Evolutionary conservation across 148 eudicot genomes (phyloP).

Genomic region (Mesembryanthemum crystallinum): DNA sequence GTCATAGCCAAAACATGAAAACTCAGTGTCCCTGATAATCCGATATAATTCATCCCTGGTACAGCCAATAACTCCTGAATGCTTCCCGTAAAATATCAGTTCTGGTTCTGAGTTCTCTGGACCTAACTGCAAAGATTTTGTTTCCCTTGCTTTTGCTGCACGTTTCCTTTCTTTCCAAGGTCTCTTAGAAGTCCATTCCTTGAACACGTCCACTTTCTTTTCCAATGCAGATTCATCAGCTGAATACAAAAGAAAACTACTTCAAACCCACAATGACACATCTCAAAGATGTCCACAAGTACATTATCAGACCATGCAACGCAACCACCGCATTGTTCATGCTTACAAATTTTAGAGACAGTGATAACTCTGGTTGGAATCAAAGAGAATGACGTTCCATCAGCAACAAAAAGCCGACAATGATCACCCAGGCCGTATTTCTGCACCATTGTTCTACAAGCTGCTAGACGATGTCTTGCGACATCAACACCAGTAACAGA

Average conservation of each 20-base stretch:
- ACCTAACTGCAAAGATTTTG: constrained; percentile 27
- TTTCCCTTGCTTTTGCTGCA: constrained; percentile 54
- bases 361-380: constrained; percentile 40
- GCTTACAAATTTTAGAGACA: constrained; percentile 39
- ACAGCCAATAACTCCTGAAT: constrained; percentile 85
- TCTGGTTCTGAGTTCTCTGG: constrained; percentile 52
- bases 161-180: constrained; percentile 88
- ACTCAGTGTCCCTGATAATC: constrained; percentile 29
- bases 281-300: background rate
- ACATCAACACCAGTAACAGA: constrained; percentile 94
- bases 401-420: constrained; percentile 96
- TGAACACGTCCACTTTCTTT: constrained; percentile 41
- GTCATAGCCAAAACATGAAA: constrained; percentile 65
- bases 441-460: constrained; percentile 85
- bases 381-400: constrained; percentile 75
- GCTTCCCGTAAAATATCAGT: constrained; percentile 72
- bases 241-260: constrained; percentile 25
- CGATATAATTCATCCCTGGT: constrained; percentile 53
- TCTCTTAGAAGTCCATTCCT: constrained; percentile 86
- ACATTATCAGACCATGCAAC: background rate
- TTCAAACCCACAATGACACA: constrained; percentile 7
- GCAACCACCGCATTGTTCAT: constrained; percentile 3
- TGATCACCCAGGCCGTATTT: constrained; percentile 74
- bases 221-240: constrained; percentile 45
- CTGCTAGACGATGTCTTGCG: constrained; percentile 91